A percentile compares a stretch with the other conserved stretches of the same genome.
These are phyloP conservation scores for Exophiala oligosperma DNA, from an alignment of 2,329 filamentous ascomycete species.

Conservation along the genomic window DNA sequence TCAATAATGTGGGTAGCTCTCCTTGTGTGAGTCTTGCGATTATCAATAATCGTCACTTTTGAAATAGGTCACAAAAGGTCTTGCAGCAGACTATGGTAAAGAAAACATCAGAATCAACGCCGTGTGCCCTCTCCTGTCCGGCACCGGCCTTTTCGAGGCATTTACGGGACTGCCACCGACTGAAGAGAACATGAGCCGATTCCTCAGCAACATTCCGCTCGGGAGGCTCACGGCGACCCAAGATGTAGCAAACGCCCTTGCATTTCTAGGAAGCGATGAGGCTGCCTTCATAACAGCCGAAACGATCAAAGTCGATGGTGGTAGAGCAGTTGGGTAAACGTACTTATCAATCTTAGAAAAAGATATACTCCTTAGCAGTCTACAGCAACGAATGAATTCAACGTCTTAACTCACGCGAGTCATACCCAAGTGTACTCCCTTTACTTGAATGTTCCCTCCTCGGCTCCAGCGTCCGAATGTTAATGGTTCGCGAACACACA, in stretches of 20 bases:
- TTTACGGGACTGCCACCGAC: slow-evolving; percentile 46
- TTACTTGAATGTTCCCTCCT: no score
- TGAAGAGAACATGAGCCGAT: slow-evolving; percentile 45
- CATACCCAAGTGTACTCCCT: no score
- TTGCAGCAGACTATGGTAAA: slow-evolving; percentile 50
- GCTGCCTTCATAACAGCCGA: slow-evolving; percentile 62
- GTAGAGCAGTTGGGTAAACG: slow-evolving; percentile 15
- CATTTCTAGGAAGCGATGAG: slow-evolving; percentile 66
- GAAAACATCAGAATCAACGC: slow-evolving; percentile 52
- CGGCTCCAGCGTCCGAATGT: no score
- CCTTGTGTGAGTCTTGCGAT: neutral
- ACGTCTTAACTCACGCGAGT: no score
- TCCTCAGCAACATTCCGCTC: slow-evolving; percentile 45
- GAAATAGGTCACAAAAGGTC: slow-evolving; percentile 56
- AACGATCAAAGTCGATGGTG: slow-evolving; percentile 28
- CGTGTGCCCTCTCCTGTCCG: slow-evolving; percentile 64
- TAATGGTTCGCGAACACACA: no score
- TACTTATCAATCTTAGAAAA: no score
- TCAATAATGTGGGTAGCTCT: slow-evolving; percentile 39
- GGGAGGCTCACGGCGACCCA: slow-evolving; percentile 45
- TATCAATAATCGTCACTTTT: no score
- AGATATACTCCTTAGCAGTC: no score
- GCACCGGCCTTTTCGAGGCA: slow-evolving; percentile 59
- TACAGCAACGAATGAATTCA: no score
- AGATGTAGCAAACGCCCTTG: slow-evolving; percentile 69